Evolutionary conservation across 257 asterid genomes (phyloP), one percentile per base, ranked within the genome.

Genomic region (Solanum neorickii): DNA sequence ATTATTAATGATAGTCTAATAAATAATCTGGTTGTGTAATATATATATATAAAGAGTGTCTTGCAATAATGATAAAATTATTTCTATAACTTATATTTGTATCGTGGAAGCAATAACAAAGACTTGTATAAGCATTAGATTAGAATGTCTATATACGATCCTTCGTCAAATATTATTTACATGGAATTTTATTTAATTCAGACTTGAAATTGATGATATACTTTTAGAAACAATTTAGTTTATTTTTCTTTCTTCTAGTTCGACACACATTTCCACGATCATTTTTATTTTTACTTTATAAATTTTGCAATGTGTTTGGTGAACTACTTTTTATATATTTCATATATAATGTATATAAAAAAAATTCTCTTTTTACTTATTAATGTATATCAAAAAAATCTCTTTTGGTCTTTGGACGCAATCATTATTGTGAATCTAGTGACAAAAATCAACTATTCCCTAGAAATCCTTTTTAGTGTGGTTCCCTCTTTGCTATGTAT

Each of bases 371-470:
- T 78, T 78, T 46, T 35, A 1, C 39, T 35, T 35, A 35, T 35
- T 33, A 35, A 35, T 35, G 18, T 52, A 9, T 78, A 27, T 80
- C 12, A 18, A 47, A 7, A 47, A 46, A 80, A 46, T 18, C 5
- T 9, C 68, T 47, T 80, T 80, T 46, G 23, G 84, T 46, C 42
- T 29, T 78, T 80, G 84, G 18, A 75, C 29, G 18, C 35, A 80
- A 47, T 16, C 29, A 9, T 80, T 33, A 14, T 27, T 80, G 85
- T 6, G 68, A 80, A 80, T 78, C 41, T 78, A 44, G 65, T 78
- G 83, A 44, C 62, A 31, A 76, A 76, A n/a, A 39, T 75, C 56
- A 27, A 66, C 12, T 62, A 60, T 21, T 60, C 68, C 31, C 35
- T 66, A 27, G 37, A 66, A 66, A 25, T 25, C 10, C 37, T 27